phyloP scores from a whole-genome alignment of 352 stramenopile species.

The Globisporangium ultimum region DNA sequence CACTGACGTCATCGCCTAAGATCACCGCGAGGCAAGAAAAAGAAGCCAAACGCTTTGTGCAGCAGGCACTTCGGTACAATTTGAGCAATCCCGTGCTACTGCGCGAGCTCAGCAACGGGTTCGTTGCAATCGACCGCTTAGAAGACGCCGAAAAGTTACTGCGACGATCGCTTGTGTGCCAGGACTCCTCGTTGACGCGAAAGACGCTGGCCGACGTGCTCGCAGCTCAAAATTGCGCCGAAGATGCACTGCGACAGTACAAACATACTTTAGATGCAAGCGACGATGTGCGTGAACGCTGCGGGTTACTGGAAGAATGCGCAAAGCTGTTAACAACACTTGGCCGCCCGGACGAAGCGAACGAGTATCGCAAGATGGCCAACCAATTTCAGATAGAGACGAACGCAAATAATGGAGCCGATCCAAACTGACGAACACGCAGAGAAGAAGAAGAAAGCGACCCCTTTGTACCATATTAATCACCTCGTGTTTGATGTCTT shows the following conservation, averaged over 20 bases:
- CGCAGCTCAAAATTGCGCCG: conserved; percentile 72
- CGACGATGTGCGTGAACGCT: conserved; percentile 35
- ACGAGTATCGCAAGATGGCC: conserved; percentile 61
- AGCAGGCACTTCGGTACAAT: conserved; percentile 59
- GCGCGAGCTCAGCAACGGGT: conserved; percentile 78
- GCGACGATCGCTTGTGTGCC: conserved; percentile 52
- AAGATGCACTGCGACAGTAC: conserved; percentile 71
- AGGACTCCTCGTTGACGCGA: conserved; percentile 72
- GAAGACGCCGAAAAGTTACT: conserved; percentile 70
- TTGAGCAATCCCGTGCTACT: conserved; percentile 61
- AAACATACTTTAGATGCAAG: conserved; percentile 46
- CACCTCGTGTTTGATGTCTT: conserved; percentile 2
- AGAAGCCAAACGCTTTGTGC: conserved; percentile 42
- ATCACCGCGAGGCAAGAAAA: conserved; percentile 35
- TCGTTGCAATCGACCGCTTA: conserved; percentile 72
- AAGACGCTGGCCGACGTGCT: conserved; percentile 80
- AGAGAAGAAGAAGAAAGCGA: conserved; percentile 3
- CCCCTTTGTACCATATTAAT: conserved; percentile 6
- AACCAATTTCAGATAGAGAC: conserved; percentile 31
- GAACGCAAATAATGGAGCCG: not conserved
- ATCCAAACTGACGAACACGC: not conserved
- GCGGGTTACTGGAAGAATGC: conserved; percentile 54
- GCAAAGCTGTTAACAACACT: conserved; percentile 65
- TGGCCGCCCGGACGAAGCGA: conserved; percentile 61
- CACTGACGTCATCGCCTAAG: conserved; percentile 26